phyloP scores from a whole-genome alignment of 2,329 filamentous ascomycete species.

The Trichoderma arundinaceum region DNA sequence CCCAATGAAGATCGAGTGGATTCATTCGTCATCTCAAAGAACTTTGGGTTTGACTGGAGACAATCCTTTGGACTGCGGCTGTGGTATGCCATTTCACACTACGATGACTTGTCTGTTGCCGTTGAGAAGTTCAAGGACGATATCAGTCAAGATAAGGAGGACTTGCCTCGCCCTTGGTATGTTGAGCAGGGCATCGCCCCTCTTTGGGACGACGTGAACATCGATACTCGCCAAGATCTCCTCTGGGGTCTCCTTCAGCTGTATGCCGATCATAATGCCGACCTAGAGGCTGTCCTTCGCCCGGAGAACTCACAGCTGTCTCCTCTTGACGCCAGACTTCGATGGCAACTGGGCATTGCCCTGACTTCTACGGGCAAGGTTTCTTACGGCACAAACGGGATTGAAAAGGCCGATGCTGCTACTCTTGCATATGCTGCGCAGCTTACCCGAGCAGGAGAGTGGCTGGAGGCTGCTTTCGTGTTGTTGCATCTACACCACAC shows the following conservation, averaged over 20 bases:
- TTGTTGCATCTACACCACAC: conserved; percentile 74
- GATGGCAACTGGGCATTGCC: conserved; percentile 83
- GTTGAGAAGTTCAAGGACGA: conserved; percentile 77
- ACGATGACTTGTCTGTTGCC: conserved; percentile 73
- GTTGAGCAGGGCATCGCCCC: conserved; percentile 62
- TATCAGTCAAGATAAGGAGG: conserved; percentile 72
- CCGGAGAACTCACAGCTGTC: conserved; percentile 79
- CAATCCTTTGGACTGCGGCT: conserved; percentile 89
- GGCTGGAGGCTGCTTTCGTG: conserved; percentile 76
- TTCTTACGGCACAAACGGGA: conserved; percentile 58
- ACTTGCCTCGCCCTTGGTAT: conserved; percentile 75
- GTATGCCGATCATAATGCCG: conserved; percentile 65
- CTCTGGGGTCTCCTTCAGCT: conserved; percentile 87
- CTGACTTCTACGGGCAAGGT: conserved; percentile 59
- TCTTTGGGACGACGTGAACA: conserved; percentile 65
- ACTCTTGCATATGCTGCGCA: conserved; percentile 70
- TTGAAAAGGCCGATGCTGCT: conserved; percentile 68
- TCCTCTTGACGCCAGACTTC: conserved; percentile 74
- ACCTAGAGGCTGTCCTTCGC: conserved; percentile 73
- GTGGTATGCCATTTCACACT: conserved; percentile 78
- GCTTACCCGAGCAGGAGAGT: conserved; percentile 67
- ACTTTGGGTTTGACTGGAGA: conserved; percentile 89
- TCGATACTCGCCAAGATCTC: conserved; percentile 71
- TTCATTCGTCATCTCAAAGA: conserved; percentile 80
- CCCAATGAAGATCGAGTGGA: conserved; percentile 79